These are phyloP conservation scores for Chaetomium globosum DNA, from an alignment of 2,329 filamentous ascomycete genomes.

Conservation along the genomic window DNA sequence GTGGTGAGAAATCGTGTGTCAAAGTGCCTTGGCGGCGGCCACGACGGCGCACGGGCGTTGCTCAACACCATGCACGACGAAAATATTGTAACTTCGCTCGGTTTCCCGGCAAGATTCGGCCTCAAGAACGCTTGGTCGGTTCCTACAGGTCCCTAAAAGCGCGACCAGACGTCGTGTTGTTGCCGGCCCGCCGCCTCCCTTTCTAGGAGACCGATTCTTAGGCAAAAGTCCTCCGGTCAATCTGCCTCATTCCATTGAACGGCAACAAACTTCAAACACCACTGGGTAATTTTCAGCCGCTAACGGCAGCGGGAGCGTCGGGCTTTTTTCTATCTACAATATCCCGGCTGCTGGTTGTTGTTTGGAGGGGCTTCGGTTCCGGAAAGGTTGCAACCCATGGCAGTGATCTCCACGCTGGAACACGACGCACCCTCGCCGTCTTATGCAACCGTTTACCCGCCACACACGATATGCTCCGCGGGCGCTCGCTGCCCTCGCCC, in stretches of 20 bases:
- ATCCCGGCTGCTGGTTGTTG: conserved; percentile 16
- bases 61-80: background rate
- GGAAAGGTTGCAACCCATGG: conserved; percentile 20
- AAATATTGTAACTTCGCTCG: conserved; percentile 1
- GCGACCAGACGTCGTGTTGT: background rate
- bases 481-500: background rate
- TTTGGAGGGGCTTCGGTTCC: conserved; percentile 14
- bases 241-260: conserved; percentile 3
- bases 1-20: conserved; percentile 1
- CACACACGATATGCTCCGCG: conserved; percentile 16
- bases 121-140: conserved; percentile 1
- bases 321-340: conserved; percentile 8
- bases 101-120: background rate
- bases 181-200: background rate
- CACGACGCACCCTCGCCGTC: conserved; percentile 28
- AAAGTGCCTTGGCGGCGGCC: background rate
- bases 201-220: background rate
- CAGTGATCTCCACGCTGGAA: conserved; percentile 38
- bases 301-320: background rate
- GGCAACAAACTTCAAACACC: conserved; percentile 31
- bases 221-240: conserved; percentile 24
- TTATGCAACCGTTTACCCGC: conserved; percentile 37
- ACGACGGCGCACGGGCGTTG: conserved; percentile 16
- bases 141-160: background rate
- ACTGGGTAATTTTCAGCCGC: conserved; percentile 24